Evolutionary conservation across 805 yeast genomes (phyloP).

Genomic region (Cyberlindnera maritima): DNA sequence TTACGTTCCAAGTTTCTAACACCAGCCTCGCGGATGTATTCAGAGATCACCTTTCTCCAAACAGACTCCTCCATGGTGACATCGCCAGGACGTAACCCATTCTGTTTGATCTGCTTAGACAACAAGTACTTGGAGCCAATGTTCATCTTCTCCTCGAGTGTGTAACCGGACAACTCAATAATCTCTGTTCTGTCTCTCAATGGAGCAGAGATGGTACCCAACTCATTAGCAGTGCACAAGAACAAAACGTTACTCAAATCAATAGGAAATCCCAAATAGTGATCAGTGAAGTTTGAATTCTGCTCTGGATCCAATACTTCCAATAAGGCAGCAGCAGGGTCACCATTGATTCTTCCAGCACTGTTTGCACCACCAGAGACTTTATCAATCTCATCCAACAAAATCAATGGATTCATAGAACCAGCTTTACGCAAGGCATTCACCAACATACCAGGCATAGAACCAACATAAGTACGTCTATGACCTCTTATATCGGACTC

Average conservation of each 20-base stretch:
- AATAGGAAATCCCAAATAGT: conserved; percentile 80
- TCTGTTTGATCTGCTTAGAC: conserved; percentile 70
- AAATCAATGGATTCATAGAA: conserved; percentile 77
- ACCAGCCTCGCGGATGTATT: conserved; percentile 83
- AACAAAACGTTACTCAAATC: conserved; percentile 80
- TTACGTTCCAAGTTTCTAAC: conserved; percentile 76
- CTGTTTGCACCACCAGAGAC: conserved; percentile 50
- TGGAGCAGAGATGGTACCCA: conserved; percentile 69
- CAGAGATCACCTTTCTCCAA: conserved; percentile 58
- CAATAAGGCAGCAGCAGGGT: conserved; percentile 84
- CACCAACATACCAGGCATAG: conserved; percentile 82
- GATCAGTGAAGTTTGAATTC: conserved; percentile 72
- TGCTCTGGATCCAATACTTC: conserved; percentile 93
- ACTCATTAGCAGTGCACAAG: conserved; percentile 83
- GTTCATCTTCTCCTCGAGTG: conserved; percentile 68
- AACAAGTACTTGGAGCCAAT: conserved; percentile 68
- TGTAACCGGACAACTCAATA: conserved; percentile 76
- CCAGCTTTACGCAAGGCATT: conserved; percentile 76
- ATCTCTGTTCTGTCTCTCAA: conserved; percentile 82
- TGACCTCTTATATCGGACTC: conserved; percentile 91
- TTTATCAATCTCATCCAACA: conserved; percentile 85
- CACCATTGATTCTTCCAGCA: conserved; percentile 60
- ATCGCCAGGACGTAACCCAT: conserved; percentile 52
- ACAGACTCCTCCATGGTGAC: conserved; percentile 51
- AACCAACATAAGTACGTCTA: conserved; percentile 87